Evolutionary conservation across 2,329 filamentous ascomycete genomes (phyloP), one percentile per base, ranked within the genome.

Genomic region (Aspergillus piperis): DNA sequence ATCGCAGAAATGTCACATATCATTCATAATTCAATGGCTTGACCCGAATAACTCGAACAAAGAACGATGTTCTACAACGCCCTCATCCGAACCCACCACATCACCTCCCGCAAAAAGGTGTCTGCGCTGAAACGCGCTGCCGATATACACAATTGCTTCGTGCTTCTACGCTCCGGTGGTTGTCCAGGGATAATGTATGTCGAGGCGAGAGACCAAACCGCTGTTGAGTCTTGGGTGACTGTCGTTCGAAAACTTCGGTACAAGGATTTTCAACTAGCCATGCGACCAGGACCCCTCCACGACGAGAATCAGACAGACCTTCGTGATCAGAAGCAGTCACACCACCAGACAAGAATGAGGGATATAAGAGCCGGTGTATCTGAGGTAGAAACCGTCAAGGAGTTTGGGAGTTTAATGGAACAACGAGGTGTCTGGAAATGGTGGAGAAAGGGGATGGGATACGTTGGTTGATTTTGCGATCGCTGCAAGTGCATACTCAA

Each of bases 161-260:
- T 89, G 1, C 77, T 92, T 3, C 78, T 91, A 1, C 84, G 89
- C 25, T 87, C 83, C 63, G 89, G 90, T 10, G 86, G 87, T 2
- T 84, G 83, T 23, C 90, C 90, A 0, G 90, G 90, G 1, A 87
- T 93, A 66, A 92, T 93, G 90, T 91, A 92, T 70, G 89, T 88
- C 53, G 88, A 91, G 70, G 85, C 86, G 1, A 64, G 65, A 3
- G 77, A 82, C n/a, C 81, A 84, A 65, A 67, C 70, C 1, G 79
- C 80, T 1, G 84, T 91, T 3, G 80, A 79, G 59, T 78, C 80
- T 13, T 92, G 89, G 89, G 86, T 91, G 4, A 79, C 78, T 10
- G 78, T 79, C 1, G 88, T 91, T 2, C 84, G 89, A 58, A 81
- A 81, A 25, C 74, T 91, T 44, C 81, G 87, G 6, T 91, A 91